Evolutionary conservation across 139 green algal species (phyloP).

Genomic region (Diplosphaera chodatii): DNA sequence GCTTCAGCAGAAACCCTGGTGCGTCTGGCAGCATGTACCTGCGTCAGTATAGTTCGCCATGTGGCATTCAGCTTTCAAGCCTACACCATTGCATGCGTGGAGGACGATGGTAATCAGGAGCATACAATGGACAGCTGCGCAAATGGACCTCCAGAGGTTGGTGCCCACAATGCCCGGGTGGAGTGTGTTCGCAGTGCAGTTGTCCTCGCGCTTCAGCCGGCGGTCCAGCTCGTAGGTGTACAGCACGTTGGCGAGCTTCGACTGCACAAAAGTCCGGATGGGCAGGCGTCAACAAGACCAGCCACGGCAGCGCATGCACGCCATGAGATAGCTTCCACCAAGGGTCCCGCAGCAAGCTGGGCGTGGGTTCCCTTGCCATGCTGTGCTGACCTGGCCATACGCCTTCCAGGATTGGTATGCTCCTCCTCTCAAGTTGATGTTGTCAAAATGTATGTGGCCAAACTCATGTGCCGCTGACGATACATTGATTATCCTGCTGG

Average conservation of each 20-base stretch:
- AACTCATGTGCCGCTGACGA: constrained; percentile 66
- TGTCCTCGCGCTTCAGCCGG: constrained; percentile 23
- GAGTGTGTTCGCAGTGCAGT: constrained; percentile 60
- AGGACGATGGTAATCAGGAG: too few species aligned
- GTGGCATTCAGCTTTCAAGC: not conserved
- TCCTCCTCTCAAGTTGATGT: constrained; percentile 45
- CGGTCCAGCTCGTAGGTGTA: constrained; percentile 80
- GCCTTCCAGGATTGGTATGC: constrained; percentile 43
- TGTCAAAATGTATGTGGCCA: constrained; percentile 67
- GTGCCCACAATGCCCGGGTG: constrained; percentile 83
- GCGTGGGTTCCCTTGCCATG: too few species aligned
- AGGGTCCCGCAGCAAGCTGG: too few species aligned
- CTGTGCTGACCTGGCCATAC: too few species aligned
- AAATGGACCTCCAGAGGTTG: constrained; percentile 59
- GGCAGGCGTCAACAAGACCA: too few species aligned
- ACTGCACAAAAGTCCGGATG: too few species aligned
- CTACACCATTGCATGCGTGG: not conserved
- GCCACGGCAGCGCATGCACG: too few species aligned
- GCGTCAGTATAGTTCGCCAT: not conserved
- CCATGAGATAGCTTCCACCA: too few species aligned
- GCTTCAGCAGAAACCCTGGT: constrained; percentile 26
- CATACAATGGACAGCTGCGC: not conserved
- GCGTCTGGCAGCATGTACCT: constrained; percentile 26
- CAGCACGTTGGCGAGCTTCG: constrained; percentile 86
- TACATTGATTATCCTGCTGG: constrained; percentile 73